phyloP scores from a whole-genome alignment of 140 eudicot genomes.

The Senecio squalidus region DNA sequence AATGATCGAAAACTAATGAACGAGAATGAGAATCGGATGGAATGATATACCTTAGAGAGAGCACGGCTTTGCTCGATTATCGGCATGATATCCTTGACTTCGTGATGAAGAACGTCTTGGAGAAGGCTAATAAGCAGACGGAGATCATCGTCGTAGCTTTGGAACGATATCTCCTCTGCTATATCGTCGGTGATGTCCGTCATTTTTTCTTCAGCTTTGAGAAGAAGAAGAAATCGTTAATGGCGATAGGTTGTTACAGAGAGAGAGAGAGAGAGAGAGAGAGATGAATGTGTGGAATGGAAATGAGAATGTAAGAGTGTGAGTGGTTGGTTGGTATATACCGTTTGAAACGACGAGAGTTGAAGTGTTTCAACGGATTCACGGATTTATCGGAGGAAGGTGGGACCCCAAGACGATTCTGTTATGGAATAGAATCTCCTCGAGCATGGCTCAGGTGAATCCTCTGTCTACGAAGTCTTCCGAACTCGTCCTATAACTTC shows the following conservation, averaged over 20 bases:
- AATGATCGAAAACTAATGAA: not conserved
- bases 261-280: not conserved
- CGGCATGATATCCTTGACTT: constrained; percentile 60
- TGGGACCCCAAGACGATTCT: constrained; percentile 17
- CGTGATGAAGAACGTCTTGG: constrained; percentile 77
- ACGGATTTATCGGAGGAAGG: constrained; percentile 27
- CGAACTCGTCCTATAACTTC: too few relatives aligned
- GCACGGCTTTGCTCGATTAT: constrained; percentile 63
- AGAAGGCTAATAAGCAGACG: constrained; percentile 71
- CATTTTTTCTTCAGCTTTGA: too few relatives aligned
- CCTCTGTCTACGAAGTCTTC: too few relatives aligned
- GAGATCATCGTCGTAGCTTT: constrained; percentile 83
- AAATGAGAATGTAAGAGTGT: constrained; percentile 4
- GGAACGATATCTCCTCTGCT: constrained; percentile 94
- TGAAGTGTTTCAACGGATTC: constrained; percentile 20
- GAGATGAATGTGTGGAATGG: constrained; percentile 8
- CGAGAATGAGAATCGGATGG: too few relatives aligned
- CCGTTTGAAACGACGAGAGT: constrained; percentile 24
- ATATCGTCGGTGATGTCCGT: constrained; percentile 90
- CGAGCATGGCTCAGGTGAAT: constrained; percentile 13
- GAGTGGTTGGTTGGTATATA: constrained; percentile 9
- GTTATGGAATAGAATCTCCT: not conserved
- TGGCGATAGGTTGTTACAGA: not conserved
- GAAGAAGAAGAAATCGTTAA: too few relatives aligned
- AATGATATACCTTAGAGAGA: constrained; percentile 74